Evolutionary conservation across 2,329 filamentous ascomycete genomes (phyloP).

Genomic region (Boeremia exigua): DNA sequence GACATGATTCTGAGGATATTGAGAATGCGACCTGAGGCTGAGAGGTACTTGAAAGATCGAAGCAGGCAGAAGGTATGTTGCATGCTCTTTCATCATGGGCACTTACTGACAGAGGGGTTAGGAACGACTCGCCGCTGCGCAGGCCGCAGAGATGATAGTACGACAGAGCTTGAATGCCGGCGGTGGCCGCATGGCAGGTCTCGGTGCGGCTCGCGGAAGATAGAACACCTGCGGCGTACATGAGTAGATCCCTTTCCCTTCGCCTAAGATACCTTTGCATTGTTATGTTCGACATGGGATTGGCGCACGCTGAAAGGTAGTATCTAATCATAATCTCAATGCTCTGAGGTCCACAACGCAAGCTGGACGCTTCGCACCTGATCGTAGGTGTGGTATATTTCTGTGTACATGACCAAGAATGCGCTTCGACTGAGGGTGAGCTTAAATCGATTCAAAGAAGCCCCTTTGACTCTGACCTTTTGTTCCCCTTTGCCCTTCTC

Average conservation of each 20-base stretch:
- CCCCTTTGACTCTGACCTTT: too few species aligned
- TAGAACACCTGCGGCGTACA: neutral
- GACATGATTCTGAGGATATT: constrained; percentile 97
- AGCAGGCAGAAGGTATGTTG: constrained; percentile 75
- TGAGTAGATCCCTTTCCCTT: neutral
- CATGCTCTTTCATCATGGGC: neutral
- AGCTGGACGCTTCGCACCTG: too few species aligned
- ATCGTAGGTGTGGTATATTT: too few species aligned
- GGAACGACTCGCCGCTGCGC: constrained; percentile 86
- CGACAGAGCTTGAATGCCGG: constrained; percentile 80
- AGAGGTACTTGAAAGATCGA: constrained; percentile 84
- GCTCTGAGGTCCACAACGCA: neutral
- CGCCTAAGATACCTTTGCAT: constrained; percentile 12
- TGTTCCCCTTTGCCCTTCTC: too few species aligned
- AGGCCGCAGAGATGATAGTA: constrained; percentile 93
- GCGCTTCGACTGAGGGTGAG: too few species aligned
- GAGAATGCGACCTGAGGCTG: constrained; percentile 91
- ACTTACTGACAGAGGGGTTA: constrained; percentile 13
- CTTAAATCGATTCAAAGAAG: too few species aligned
- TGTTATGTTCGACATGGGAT: constrained; percentile 1
- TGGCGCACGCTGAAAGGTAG: neutral
- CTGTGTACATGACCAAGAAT: too few species aligned
- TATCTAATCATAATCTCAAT: constrained; percentile 4
- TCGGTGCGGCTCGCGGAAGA: constrained; percentile 18
- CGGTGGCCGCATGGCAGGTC: constrained; percentile 58